Conservation (phyloP, 306 rosid species). For the Vigna hirtella region DNA sequence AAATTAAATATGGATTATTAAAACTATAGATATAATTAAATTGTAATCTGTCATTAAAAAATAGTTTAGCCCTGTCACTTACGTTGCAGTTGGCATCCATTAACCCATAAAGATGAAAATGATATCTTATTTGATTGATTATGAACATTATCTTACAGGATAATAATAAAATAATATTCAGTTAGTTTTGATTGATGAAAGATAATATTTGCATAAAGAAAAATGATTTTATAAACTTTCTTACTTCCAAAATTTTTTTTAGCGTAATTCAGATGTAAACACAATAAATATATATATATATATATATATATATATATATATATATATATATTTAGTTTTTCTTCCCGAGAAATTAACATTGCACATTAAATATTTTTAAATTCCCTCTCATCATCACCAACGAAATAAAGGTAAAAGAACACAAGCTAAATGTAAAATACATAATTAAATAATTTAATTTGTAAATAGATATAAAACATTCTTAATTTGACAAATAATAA, state of each 20-base stretch:
- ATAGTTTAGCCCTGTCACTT: background rate
- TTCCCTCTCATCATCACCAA: too few species aligned
- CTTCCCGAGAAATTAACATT: too few species aligned
- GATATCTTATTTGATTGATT: background rate
- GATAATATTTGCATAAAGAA: too few species aligned
- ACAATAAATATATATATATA: too few species aligned
- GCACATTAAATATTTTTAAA: too few species aligned
- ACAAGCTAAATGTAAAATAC: too few species aligned
- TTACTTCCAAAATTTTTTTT: too few species aligned
- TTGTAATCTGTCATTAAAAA: background rate
- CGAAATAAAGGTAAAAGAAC: too few species aligned
- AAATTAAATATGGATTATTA: background rate
- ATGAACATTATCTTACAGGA: background rate
- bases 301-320: too few species aligned
- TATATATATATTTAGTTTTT: too few species aligned
- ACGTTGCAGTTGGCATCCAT: background rate
- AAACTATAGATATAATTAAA: background rate
- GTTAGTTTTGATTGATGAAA: background rate
- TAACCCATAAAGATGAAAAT: background rate
- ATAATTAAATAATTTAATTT: too few species aligned
- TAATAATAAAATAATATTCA: background rate
- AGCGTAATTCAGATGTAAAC: too few species aligned
- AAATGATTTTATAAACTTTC: background rate
- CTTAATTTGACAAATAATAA: background rate
- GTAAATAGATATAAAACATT: background rate